Base-by-base conservation (phyloP, 805 yeast genomes). In the Barnettozyma vustinii region DNA sequence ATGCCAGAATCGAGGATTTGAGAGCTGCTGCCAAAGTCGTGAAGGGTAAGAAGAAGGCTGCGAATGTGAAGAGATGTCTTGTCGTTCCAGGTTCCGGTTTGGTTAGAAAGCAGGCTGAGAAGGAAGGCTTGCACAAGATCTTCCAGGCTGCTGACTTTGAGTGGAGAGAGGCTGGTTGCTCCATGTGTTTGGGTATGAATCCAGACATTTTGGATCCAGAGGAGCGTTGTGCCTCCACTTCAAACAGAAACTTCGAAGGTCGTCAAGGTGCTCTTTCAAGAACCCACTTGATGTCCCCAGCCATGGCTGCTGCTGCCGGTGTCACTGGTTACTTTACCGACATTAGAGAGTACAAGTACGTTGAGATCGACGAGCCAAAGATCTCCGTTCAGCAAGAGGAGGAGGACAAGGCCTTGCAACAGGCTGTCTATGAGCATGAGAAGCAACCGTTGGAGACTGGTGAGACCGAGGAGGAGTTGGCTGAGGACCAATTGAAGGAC, bases 91-190 rank as follows among this genome's bases (percentile, higher is more conserved):
- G 99, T 50, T 91, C 98, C 21, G 99, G 99, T 56, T 76, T 94
- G 53, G 94, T 94, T 57, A 94, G 92, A 72, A 73, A 75, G 52
- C 95, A 88, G 71, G 99, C 99, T 48, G 99, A 94, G 72, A 75
- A 72, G 54, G 99, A 94, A 73, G 99, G 99, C 46, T 77, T 94
- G 50, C 94, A 94, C 68, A 87, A 87, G 72, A 79, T 94, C 50
- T 94, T 94, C 63, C 80, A 74, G 62, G 88, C 81, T 44, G 97
- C 99, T 45, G 98, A 96, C 19, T 94, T 94, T 65, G 92, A 87
- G 60, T 94, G 99, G 99, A 85, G 99, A 75, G 99, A 94, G 74
- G 98, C 99, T 56, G 99, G 99, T 53, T 94, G 99, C 73, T 92
- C 98, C 39, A 94, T 94, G 99, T 94, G 99, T 74, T 79, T 94